Evolutionary conservation across 306 rosid genomes (phyloP).

Genomic region (Argentina anserina): DNA sequence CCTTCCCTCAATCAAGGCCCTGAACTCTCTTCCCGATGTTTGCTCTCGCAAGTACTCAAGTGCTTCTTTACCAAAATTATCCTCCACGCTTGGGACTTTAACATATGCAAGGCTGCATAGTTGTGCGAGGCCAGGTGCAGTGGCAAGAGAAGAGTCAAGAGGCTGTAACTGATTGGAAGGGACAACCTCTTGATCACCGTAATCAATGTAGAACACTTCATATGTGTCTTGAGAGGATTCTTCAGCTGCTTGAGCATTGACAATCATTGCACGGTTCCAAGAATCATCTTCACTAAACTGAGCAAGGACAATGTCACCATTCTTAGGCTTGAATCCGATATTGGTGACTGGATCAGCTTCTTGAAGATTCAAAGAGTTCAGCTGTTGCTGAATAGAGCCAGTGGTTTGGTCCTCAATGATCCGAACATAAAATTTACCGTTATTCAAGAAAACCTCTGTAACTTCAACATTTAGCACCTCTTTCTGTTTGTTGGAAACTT

Average conservation of each 20-base stretch:
- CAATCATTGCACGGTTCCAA: constrained; percentile 91
- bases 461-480: constrained; percentile 86
- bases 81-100: constrained; percentile 80
- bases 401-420: constrained; percentile 75
- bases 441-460: constrained; percentile 76
- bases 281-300: constrained; percentile 73
- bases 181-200: constrained; percentile 85
- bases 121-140: constrained; percentile 86
- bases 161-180: constrained; percentile 67
- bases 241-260: constrained; percentile 53
- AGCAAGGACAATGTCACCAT: constrained; percentile 85
- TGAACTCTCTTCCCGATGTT: constrained; percentile 47
- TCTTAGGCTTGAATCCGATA: constrained; percentile 65
- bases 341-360: constrained; percentile 69
- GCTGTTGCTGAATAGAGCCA: constrained; percentile 75
- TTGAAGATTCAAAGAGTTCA: constrained; percentile 73
- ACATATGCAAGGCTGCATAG: constrained; percentile 83
- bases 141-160: constrained; percentile 64
- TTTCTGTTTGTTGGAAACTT: constrained; percentile 72
- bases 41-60: constrained; percentile 71
- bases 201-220: constrained; percentile 87
- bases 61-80: constrained; percentile 87
- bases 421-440: constrained; percentile 84
- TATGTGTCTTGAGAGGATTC: constrained; percentile 65
- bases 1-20: constrained; percentile 84